Evolutionary conservation across 1,284 basidiomycete genomes (phyloP), one percentile per base, ranked within the genome.

Genomic region (Moesziomyces aphidis): DNA sequence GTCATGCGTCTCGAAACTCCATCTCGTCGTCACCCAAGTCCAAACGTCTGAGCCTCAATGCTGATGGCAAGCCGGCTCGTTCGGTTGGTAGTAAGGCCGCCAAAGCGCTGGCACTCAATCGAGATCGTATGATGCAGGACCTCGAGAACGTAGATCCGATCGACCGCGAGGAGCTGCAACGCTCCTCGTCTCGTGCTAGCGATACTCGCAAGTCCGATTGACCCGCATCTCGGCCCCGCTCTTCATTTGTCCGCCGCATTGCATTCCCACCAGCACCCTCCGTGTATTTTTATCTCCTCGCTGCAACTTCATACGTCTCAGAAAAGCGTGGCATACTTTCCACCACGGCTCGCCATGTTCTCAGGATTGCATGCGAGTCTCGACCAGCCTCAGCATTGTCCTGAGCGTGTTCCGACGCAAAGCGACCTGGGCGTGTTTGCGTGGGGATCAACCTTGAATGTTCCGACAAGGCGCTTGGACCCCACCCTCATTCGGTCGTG

Each of bases 131-230:
- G 71, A 50, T 64, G 71, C 71, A 68, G 11, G 61, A 73, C 47
- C 58, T 73, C 54, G 65, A 73, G 23, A 55, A 50, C 15, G 42
- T 73, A 5, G 70, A 73, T 43, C 61, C 71, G 3, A 52, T 68
- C 55, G 71, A 73, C 45, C 39, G 71, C 23, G 56, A 63, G 31
- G 50, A 73, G 53, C 44, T 73, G 31, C 65, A 64, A 21, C 56
- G 71, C 2, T 73, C 71, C 31, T 65, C 71, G 1, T 73, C 65
- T 1, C 42, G 48, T 8, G 57, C 71, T 19, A 73, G 71, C 61
- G 57, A 62, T 47, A 52, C 58, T 21, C 71, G 71, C 71, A 73
- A 73, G n/a, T 61, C 61, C 43, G 71, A 73, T 31, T 73, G 45
- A 59, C 39, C 36, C 36, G 39, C 55, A 28, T 19, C 39, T 11